Conservation (phyloP, 352 stramenopile genomes). For the Globisporangium emineosum region DNA sequence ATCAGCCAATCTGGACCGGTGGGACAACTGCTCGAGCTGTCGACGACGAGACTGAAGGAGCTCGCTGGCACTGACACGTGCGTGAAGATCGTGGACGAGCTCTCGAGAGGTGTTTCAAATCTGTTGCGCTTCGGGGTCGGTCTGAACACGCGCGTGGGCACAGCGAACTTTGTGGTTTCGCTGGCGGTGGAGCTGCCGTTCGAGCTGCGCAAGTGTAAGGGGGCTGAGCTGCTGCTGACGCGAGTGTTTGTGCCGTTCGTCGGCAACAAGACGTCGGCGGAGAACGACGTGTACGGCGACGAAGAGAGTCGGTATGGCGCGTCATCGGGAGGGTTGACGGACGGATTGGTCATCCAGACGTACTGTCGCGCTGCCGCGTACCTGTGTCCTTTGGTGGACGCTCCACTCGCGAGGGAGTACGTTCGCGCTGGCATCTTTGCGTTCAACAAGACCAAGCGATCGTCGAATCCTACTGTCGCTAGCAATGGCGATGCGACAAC, state of each 20-base stretch:
- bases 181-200: conserved; percentile 63
- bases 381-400: conserved; percentile 56
- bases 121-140: conserved; percentile 75
- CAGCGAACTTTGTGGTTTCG: conserved; percentile 74
- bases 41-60: conserved; percentile 54
- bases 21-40: conserved; percentile 62
- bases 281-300: conserved; percentile 75
- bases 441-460: conserved; percentile 21
- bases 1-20: conserved; percentile 75
- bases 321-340: conserved; percentile 26
- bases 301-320: conserved; percentile 51
- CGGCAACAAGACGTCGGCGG: conserved; percentile 41
- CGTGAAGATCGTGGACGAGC: conserved; percentile 46
- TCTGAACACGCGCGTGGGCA: conserved; percentile 77
- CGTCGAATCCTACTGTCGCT: not conserved
- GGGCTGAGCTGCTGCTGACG: conserved; percentile 48
- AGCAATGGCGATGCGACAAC: not conserved
- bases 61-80: conserved; percentile 37
- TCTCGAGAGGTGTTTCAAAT: conserved; percentile 45
- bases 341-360: conserved; percentile 66
- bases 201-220: conserved; percentile 66
- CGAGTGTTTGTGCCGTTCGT: conserved; percentile 65
- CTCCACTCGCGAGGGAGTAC: conserved; percentile 42
- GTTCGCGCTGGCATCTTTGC: conserved; percentile 74
- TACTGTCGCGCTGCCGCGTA: conserved; percentile 78